phyloP scores from a whole-genome alignment of 2,329 filamentous ascomycete species.

The Incumbomyces lentus region DNA sequence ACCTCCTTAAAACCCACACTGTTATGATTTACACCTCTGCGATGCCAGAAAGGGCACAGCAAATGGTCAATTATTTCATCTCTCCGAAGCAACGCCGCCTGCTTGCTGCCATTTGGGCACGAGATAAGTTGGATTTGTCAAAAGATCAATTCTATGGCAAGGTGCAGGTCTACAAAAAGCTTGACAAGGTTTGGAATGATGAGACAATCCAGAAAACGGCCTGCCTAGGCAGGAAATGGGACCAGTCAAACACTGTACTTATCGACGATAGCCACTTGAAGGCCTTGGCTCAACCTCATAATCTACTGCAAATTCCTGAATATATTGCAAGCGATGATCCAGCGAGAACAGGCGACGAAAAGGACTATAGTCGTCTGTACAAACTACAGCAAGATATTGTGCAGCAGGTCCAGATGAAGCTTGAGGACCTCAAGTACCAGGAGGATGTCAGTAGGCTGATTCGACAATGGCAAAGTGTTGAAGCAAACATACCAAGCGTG shows the following conservation, averaged over 20 bases:
- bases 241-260: conserved; percentile 77
- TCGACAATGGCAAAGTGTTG: conserved; percentile 25
- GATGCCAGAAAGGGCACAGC: conserved; percentile 57
- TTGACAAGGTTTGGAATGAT: conserved; percentile 59
- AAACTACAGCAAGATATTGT: conserved; percentile 31
- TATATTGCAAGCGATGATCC: conserved; percentile 39
- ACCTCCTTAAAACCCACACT: conserved; percentile 62
- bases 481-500: neutral
- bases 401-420: conserved; percentile 40
- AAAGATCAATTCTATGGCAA: conserved; percentile 54
- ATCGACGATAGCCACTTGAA: conserved; percentile 80
- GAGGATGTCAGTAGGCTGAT: conserved; percentile 38
- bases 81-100: conserved; percentile 45
- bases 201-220: conserved; percentile 34
- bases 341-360: conserved; percentile 25
- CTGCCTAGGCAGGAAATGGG: conserved; percentile 44
- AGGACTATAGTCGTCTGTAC: conserved; percentile 31
- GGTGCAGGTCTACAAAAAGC: conserved; percentile 82
- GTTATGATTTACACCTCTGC: conserved; percentile 92
- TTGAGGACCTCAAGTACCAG: conserved; percentile 42
- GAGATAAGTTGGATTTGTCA: conserved; percentile 64
- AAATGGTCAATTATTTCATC: conserved; percentile 54
- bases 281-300: conserved; percentile 70
- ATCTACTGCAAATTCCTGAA: conserved; percentile 70
- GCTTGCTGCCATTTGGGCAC: conserved; percentile 64